Conservation (phyloP, 192 early-diverging fungal genomes). For the Cetraspora pellucida region DNA sequence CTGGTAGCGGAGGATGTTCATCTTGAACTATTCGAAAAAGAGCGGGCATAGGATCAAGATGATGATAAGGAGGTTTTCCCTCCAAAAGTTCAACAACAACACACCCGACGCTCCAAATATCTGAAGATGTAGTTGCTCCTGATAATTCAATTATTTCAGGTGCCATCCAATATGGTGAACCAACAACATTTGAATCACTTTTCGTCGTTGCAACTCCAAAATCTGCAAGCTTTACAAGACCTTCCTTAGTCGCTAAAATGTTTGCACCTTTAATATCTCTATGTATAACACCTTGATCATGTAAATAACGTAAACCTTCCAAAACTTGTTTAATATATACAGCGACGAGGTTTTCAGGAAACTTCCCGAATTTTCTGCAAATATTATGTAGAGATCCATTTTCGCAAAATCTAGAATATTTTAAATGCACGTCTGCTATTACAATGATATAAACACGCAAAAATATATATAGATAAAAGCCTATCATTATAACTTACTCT, state of each 20-base stretch:
- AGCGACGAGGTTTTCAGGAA: slow-evolving; percentile 71
- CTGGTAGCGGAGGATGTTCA: slow-evolving; percentile 72
- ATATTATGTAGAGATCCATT: slow-evolving; percentile 73
- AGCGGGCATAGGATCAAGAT: slow-evolving; percentile 70
- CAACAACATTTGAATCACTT: slow-evolving; percentile 53
- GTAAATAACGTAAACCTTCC: slow-evolving; percentile 84
- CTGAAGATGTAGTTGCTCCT: slow-evolving; percentile 69
- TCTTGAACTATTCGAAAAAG: slow-evolving; percentile 74
- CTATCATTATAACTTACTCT: slow-evolving; percentile 62
- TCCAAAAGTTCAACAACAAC: slow-evolving; percentile 71
- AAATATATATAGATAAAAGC: neutral
- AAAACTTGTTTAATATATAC: slow-evolving; percentile 85
- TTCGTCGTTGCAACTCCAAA: slow-evolving; percentile 74
- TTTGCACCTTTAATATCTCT: slow-evolving; percentile 92
- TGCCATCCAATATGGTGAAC: slow-evolving; percentile 81
- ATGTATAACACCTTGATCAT: slow-evolving; percentile 83
- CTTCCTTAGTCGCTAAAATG: slow-evolving; percentile 70
- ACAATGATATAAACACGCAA: neutral
- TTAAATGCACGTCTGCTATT: neutral
- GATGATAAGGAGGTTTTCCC: slow-evolving; percentile 71
- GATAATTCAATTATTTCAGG: slow-evolving; percentile 72
- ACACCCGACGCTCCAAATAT: slow-evolving; percentile 75
- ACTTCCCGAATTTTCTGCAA: slow-evolving; percentile 71
- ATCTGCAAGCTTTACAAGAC: slow-evolving; percentile 74
- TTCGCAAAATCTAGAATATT: slow-evolving; percentile 61